Evolutionary conservation across 495 filamentous ascomycete species (phyloP), one percentile per base, ranked within the genome.

Genomic region (Penicillium bialowiezense): DNA sequence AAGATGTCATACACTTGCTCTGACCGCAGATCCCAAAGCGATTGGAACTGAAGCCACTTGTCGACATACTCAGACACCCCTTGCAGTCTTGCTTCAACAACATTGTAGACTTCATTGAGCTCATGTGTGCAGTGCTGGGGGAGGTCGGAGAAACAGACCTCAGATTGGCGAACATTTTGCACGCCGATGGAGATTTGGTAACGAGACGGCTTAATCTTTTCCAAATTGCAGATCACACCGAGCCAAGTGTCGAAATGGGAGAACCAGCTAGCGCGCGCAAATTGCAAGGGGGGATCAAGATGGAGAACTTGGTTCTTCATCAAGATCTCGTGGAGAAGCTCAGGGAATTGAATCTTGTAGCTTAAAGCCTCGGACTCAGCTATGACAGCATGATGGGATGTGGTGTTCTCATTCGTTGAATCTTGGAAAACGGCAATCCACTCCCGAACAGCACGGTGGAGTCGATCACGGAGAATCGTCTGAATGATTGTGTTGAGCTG

Each of bases 11-110:
- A 95, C 0, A 99, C 90, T 51, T 96, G 88, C 55, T 97, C 95
- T 4, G 90, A 87, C 61, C 95, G 91, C 47, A 99, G 73, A 71
- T 99, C 93, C 93, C 93, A 99, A 17, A 99, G 79, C 3, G 92
- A 96, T 70, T 99, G 93, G 70, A 97, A 99, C 60, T 96, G 93
- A 29, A 97, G 74, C 93, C 93, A 99, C 69, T 96, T 90, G 60
- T 96, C 88, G 9, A 97, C 88, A 63, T 97, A 99, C 14, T 70
- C 71, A 14, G 86, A 79, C 26, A 97, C 87, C 15, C 84, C 82
- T 14, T 76, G 72, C 12, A 97, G 65, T 67, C 89, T 92, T 29
- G 78, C 75, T 60, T 97, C 91, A 14, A 99, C 76, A 1, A 82
- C 83, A 19, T 70, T 75, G 61, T 97, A 96, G 1, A 95, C 90